Percentiles rank a stretch among this genome's conserved stretches.
Evolutionary conservation across 1,139 yeast species (phyloP).

Genomic region (Nakaseomyces delphensis): DNA sequence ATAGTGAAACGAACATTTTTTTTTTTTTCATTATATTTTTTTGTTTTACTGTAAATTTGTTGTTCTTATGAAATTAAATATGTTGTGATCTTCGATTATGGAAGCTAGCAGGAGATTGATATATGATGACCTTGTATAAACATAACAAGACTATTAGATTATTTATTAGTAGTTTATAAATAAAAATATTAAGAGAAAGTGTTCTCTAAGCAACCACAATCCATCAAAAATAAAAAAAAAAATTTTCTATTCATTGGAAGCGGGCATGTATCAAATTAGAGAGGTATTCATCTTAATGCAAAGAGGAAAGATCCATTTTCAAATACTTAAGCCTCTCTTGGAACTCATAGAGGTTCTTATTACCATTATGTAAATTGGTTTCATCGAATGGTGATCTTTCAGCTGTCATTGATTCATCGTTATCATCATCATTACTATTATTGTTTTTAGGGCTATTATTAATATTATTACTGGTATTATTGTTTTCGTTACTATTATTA

Average conservation of each 20-base stretch:
- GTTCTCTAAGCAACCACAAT: no score
- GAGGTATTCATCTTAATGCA: background rate
- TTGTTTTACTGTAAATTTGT: no score
- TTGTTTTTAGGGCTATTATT: background rate
- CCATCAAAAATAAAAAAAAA: background rate
- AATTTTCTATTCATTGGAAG: no score
- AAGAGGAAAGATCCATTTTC: conserved; percentile 5
- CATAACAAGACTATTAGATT: no score
- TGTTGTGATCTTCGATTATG: no score
- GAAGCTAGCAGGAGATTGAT: no score
- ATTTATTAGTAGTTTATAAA: no score
- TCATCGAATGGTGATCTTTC: background rate
- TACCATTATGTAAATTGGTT: background rate
- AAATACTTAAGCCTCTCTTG: conserved; percentile 5
- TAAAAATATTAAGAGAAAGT: no score
- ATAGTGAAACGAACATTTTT: no score
- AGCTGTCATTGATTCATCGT: background rate
- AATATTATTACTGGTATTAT: background rate
- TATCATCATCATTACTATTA: background rate
- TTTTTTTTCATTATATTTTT: no score
- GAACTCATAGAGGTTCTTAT: background rate
- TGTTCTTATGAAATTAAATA: no score
- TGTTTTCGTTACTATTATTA: background rate
- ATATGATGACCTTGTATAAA: no score
- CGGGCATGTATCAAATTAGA: background rate